Conservation (phyloP, 2,329 filamentous ascomycete genomes). For the Alternaria hordeiaustralica region DNA sequence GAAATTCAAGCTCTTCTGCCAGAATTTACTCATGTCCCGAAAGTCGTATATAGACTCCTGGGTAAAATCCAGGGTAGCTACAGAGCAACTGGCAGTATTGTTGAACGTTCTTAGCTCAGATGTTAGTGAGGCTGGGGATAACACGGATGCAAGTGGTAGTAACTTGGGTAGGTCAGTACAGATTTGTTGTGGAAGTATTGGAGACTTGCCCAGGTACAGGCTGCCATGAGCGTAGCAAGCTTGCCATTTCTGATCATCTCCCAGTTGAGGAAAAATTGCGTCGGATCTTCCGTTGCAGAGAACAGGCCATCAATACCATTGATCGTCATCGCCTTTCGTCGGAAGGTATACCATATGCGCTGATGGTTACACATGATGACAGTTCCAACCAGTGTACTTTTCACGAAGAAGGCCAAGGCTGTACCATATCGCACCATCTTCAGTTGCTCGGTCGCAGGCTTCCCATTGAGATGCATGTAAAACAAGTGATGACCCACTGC, state of each 20-base stretch:
- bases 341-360: conserved; percentile 48
- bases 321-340: conserved; percentile 47
- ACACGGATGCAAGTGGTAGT: conserved; percentile 47
- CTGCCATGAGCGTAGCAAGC: conserved; percentile 45
- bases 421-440: conserved; percentile 46
- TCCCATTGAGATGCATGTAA: conserved; percentile 40
- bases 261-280: conserved; percentile 41
- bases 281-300: conserved; percentile 44
- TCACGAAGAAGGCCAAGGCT: conserved; percentile 48
- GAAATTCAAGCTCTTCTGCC: conserved; percentile 35
- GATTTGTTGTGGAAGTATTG: neutral
- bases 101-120: conserved; percentile 33
- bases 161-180: conserved; percentile 27
- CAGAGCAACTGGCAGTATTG: conserved; percentile 28
- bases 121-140: conserved; percentile 46
- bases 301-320: conserved; percentile 48
- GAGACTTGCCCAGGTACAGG: conserved; percentile 34
- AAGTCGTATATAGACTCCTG: conserved; percentile 42
- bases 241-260: conserved; percentile 48
- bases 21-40: conserved; percentile 25
- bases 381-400: conserved; percentile 44
- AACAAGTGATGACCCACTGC: conserved; percentile 48
- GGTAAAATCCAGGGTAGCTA: conserved; percentile 42
- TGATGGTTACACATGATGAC: conserved; percentile 47
- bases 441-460: conserved; percentile 39